Evolutionary conservation across 2,329 filamentous ascomycete genomes (phyloP), one percentile per base, ranked within the genome.

Genomic region (Colletotrichum karsti): DNA sequence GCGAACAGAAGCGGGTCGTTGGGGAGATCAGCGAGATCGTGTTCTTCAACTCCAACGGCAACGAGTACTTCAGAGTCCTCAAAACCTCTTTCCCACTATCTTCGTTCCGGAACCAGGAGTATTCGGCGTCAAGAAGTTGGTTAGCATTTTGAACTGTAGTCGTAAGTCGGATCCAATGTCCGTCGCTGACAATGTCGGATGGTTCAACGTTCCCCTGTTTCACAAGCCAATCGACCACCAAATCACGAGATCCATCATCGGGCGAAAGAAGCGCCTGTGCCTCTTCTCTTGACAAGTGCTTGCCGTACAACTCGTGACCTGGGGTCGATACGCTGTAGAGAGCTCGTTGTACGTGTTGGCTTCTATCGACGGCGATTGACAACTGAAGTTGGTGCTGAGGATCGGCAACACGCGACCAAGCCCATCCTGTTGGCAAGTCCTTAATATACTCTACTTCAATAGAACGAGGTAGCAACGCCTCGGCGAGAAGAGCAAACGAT

Each of bases 301-400:
- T 78, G 18, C 87, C 85, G 66, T 88, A 88, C 18, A 77, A 80
- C 1, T 73, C 63, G 63, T 84, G 79, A 5, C 75, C 77, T 0
- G 86, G 86, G 0, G 85, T 83, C 2, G 85, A 86, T 70, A 88
- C 81, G 22, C 84, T 78, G 46, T 82, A 70, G 10, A 88, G 76
- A 2, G 81, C 79, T 53, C 80, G 75, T 61, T 86, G 84, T 26
- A 88, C 63, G 8, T 67, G 58, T 3, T n/a, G 10, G 12, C 58
- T 63, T 24, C 58, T 54, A 7, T 67, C 63, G 2, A 37, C 18
- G 8, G 63, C 63, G 4, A 67, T 56, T 15, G 63, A 67, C 4
- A 67, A 22, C 15, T 44, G 44, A 18, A 67, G 56, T 8, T 0
- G 15, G 7, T 67, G 63, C 15, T 55, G 5, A 1, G 58, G 41